These are phyloP conservation scores for Citrullus mucosospermus DNA, from an alignment of 306 rosid species.

Conservation along the genomic window DNA sequence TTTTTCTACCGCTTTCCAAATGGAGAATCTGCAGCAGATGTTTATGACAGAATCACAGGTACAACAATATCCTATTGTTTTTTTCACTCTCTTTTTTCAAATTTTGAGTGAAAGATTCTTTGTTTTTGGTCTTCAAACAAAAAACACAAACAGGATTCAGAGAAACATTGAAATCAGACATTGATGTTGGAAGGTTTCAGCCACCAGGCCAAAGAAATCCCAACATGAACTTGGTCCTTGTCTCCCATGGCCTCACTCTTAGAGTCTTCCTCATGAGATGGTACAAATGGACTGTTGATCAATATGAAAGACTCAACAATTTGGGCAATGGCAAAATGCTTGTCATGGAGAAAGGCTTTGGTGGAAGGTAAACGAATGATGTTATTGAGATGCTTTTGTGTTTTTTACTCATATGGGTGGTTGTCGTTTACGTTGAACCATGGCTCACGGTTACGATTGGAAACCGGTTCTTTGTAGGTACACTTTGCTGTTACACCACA, in stretches of 20 bases:
- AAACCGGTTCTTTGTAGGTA: slow-evolving; percentile 29
- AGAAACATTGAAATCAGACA: slow-evolving; percentile 72
- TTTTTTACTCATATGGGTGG: no score
- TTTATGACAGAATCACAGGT: slow-evolving; percentile 91
- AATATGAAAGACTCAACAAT: slow-evolving; percentile 57
- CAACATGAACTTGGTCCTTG: slow-evolving; percentile 62
- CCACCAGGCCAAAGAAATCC: slow-evolving; percentile 51
- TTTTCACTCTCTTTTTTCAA: neutral
- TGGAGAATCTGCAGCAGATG: slow-evolving; percentile 96
- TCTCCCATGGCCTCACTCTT: slow-evolving; percentile 76
- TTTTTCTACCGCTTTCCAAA: slow-evolving; percentile 86
- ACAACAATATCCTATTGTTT: neutral
- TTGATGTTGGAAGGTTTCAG: slow-evolving; percentile 64
- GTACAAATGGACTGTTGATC: slow-evolving; percentile 86
- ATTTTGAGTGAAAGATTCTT: neutral
- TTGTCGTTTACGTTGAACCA: neutral
- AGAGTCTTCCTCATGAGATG: slow-evolving; percentile 89
- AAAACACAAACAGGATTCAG: slow-evolving; percentile 47
- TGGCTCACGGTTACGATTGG: neutral
- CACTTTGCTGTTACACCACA: slow-evolving; percentile 51
- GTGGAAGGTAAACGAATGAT: slow-evolving; percentile 46
- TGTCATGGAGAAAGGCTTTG: slow-evolving; percentile 75
- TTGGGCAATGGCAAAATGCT: slow-evolving; percentile 46
- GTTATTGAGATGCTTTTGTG: no score
- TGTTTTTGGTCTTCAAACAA: neutral